Evolutionary conservation across 768 basidiomycete species (phyloP).

Genomic region (Clathrus columnatus): DNA sequence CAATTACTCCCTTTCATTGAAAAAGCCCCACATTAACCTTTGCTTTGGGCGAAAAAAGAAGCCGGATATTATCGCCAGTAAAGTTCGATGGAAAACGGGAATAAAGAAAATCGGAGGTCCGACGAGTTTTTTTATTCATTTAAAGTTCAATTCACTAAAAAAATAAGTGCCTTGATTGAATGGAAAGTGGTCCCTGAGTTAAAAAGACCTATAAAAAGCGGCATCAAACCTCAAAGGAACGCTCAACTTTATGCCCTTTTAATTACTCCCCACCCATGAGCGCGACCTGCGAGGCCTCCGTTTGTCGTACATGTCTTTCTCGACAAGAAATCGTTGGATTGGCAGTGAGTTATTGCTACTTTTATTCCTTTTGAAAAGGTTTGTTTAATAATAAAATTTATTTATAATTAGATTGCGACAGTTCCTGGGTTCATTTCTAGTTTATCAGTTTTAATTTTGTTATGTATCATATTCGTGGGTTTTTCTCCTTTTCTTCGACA

Average conservation of each 20-base stretch:
- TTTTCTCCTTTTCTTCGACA: background rate
- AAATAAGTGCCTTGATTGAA: background rate
- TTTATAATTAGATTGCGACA: slow-evolving; percentile 23
- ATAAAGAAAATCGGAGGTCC: too few relatives aligned
- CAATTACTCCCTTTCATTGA: too few relatives aligned
- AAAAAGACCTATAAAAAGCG: background rate
- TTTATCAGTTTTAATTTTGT: slow-evolving; percentile 26
- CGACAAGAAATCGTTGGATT: background rate
- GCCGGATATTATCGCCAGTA: too few relatives aligned
- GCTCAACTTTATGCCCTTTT: background rate
- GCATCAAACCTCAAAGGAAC: background rate
- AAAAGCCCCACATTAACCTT: too few relatives aligned
- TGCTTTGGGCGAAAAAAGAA: too few relatives aligned
- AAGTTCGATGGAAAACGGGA: too few relatives aligned
- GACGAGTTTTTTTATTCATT: background rate
- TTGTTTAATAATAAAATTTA: background rate
- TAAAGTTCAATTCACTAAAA: background rate
- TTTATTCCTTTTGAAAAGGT: background rate
- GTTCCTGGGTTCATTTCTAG: slow-evolving; percentile 30
- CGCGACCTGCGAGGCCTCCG: background rate
- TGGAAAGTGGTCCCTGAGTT: background rate
- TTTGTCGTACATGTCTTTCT: background rate
- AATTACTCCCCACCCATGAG: background rate
- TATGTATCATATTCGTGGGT: slow-evolving; percentile 25
- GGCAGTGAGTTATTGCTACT: background rate